Evolutionary conservation across 2,329 filamentous ascomycete species (phyloP).

Genomic region (Fusarium burgessii): DNA sequence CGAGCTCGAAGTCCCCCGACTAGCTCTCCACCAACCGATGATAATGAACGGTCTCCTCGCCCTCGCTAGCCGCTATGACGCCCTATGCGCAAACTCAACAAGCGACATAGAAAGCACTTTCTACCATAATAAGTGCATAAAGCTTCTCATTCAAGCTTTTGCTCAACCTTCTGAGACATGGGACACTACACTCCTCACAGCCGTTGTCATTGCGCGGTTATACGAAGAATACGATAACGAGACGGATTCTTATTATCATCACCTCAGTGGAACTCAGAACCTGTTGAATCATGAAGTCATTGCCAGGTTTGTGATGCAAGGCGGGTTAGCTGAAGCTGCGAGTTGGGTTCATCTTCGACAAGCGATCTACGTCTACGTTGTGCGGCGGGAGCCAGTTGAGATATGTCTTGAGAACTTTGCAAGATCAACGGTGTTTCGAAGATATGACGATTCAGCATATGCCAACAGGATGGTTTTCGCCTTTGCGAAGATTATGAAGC

Average conservation of each 20-base stretch:
- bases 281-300: neutral
- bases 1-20: slow-evolving; percentile 1
- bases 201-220: neutral
- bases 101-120: neutral
- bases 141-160: neutral
- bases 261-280: slow-evolving; percentile 1
- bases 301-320: neutral
- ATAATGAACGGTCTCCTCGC: slow-evolving; percentile 15
- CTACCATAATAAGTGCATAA: slow-evolving; percentile 11
- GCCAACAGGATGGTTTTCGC: neutral
- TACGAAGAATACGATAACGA: slow-evolving; percentile 10
- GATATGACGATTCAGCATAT: slow-evolving; percentile 3
- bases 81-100: neutral
- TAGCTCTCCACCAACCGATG: neutral
- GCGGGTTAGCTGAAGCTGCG: neutral
- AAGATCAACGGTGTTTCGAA: neutral
- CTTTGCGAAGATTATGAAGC: neutral
- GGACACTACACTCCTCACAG: neutral
- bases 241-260: slow-evolving; percentile 4
- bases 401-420: slow-evolving; percentile 6
- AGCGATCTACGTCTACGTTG: neutral
- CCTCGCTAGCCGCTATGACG: slow-evolving; percentile 6
- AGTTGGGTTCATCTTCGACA: slow-evolving; percentile 11
- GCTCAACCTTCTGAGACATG: neutral
- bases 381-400: neutral